Percentiles rank a stretch among this genome's conserved stretches.
These are phyloP conservation scores for Entomophthora muscae DNA, from an alignment of 371 early-diverging fungal species.

Conservation along the genomic window DNA sequence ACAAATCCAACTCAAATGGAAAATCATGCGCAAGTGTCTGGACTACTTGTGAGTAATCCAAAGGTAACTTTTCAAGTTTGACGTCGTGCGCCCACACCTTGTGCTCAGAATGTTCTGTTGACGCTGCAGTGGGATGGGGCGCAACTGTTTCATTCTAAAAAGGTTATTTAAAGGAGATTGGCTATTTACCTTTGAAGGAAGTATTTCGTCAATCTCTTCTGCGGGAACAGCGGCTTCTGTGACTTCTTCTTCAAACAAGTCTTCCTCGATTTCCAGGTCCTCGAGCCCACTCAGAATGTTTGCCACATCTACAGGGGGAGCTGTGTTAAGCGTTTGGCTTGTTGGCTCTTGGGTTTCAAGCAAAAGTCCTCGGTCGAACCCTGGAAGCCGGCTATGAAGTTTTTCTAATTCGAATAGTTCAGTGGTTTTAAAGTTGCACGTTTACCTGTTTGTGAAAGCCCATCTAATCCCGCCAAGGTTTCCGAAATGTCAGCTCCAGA, in stretches of 20 bases:
- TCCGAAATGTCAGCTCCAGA: not conserved
- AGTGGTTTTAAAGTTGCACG: constrained; percentile 3
- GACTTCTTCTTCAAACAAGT: not conserved
- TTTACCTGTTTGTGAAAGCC: not conserved
- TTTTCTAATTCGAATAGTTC: constrained; percentile 19
- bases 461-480: not conserved
- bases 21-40: constrained; percentile 69
- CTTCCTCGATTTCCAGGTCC: not conserved
- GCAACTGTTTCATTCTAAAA: not conserved
- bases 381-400: not conserved
- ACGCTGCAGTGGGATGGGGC: not conserved
- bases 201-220: constrained; percentile 8
- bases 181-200: constrained; percentile 9
- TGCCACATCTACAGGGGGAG: constrained; percentile 8
- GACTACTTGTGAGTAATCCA: constrained; percentile 66
- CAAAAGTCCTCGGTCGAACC: not conserved
- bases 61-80: constrained; percentile 61
- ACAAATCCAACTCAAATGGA: constrained; percentile 94
- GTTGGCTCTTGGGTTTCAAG: not conserved
- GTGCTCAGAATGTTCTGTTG: constrained; percentile 13
- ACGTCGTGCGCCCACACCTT: constrained; percentile 88
- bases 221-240: too few species aligned
- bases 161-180: too few species aligned
- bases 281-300: constrained; percentile 11
- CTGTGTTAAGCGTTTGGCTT: not conserved